These are phyloP conservation scores for Nicotiana paniculata DNA, from an alignment of 257 asterid genomes.

Conservation along the genomic window DNA sequence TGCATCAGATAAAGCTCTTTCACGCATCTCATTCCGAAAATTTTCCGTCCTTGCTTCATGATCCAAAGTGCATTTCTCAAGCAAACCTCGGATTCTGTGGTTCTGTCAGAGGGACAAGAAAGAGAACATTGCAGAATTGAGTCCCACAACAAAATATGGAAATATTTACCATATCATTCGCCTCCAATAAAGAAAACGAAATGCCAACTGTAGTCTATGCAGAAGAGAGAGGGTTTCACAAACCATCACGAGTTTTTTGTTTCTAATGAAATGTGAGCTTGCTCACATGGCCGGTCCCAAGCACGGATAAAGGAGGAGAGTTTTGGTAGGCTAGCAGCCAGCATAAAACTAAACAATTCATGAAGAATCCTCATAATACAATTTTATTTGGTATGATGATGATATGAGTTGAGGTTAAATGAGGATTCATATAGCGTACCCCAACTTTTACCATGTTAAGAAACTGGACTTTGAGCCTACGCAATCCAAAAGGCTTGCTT, in stretches of 20 bases:
- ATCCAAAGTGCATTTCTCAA: slow-evolving; percentile 84
- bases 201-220: neutral
- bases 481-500: neutral
- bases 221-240: neutral
- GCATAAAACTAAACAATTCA: too few species aligned
- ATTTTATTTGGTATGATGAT: too few species aligned
- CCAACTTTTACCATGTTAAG: neutral
- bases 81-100: slow-evolving; percentile 86
- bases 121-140: neutral
- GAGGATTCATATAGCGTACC: too few species aligned
- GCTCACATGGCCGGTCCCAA: too few species aligned
- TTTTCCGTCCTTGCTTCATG: slow-evolving; percentile 84
- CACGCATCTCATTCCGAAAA: slow-evolving; percentile 68
- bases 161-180: neutral
- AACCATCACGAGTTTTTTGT: neutral
- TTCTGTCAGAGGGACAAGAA: slow-evolving; percentile 43
- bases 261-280: neutral
- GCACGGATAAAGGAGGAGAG: too few species aligned
- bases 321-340: too few species aligned
- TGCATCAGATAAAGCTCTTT: slow-evolving; percentile 79
- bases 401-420: too few species aligned
- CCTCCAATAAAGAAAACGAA: neutral
- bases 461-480: neutral
- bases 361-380: too few species aligned
- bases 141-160: neutral